Base-by-base conservation (phyloP, 148 eudicot species). In the Simmondsia chinensis region DNA sequence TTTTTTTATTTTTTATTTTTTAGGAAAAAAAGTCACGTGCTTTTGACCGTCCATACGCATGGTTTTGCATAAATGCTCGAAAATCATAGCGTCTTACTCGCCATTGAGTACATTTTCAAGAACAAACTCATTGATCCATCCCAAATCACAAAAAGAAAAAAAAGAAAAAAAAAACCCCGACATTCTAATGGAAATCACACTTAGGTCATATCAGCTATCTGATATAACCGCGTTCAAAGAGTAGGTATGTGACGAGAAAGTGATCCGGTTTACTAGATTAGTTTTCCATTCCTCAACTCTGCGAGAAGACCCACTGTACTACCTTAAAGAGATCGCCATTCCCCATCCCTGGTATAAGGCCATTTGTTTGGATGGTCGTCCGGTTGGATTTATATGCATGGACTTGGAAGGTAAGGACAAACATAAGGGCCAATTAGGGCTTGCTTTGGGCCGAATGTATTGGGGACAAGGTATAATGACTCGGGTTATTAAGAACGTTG, bases 381-480 rank as follows among this genome's bases (percentile, higher is more conserved):
- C 58, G 0, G 50, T 71, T 20, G 72, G 72, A 0, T 19, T 37
- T 4, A 57, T 71, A 19, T 21, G 46, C 0, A 57, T 66, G 11
- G 22, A 29, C 0, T 48, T 55, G 15, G 29, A 7, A 0, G 76
- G 63, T 0, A 33, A n/a, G 15, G 65, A 52, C 18, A 21, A 30
- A 0, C 36, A 50, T 18, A 50, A 58, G 21, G 72, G 28, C 1
- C 61, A 62, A 39, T n/a, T 71, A 6, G 77, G 72, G 1, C 61
- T 66, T 37, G 69, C 28, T 15, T 17, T 71, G 27, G 61, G 35
- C 1, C 53, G 72, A 16, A 59, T 40, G 30, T 66, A 57, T 17
- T 57, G 77, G 72, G 72, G 69, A 2, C 61, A 49, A 48, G 72
- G 77, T 13, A 52, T 71, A 1, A 65, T 46, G 2, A 66, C 76